phyloP scores from a whole-genome alignment of 2,329 filamentous ascomycete species.

The Lasiodiplodia hormozganensis region DNA sequence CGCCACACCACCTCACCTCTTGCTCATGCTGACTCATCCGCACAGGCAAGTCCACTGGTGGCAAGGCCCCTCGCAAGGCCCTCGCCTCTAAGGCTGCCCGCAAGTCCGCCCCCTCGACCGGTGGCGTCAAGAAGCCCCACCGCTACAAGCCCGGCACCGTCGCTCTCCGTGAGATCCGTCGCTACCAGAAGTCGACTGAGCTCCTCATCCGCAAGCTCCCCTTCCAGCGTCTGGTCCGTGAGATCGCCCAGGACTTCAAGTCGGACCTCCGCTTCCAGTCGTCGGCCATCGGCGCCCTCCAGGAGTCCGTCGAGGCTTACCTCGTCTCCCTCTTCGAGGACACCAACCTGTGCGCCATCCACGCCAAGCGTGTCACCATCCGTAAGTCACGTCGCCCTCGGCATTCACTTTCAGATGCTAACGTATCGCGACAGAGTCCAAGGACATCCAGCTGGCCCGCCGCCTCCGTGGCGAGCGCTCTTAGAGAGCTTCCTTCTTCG shows the following conservation, averaged over 20 bases:
- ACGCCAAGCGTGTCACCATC: conserved; percentile 95
- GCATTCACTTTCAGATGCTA: conserved; percentile 34
- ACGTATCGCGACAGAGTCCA: conserved; percentile 70
- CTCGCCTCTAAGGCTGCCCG: conserved; percentile 98
- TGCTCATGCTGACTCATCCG: conserved; percentile 41
- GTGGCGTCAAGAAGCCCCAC: conserved; percentile 67
- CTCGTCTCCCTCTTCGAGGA: conserved; percentile 96
- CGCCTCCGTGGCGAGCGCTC: conserved; percentile 63
- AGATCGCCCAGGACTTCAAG: conserved; percentile 72
- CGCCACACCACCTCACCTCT: conserved; percentile 28
- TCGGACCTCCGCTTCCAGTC: conserved; percentile 91
- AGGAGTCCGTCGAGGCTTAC: conserved; percentile 96
- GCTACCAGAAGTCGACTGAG: conserved; percentile 88
- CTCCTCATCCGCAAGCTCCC: conserved; percentile 82
- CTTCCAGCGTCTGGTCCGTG: conserved; percentile 79
- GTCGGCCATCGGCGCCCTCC: conserved; percentile 89
- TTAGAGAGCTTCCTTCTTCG: conserved; percentile 42
- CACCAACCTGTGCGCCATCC: conserved; percentile 93
- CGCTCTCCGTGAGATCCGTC: conserved; percentile 88
- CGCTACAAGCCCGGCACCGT: conserved; percentile 73
- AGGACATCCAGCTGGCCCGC: conserved; percentile 91
- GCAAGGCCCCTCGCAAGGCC: conserved; percentile 86
- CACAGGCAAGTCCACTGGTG: conserved; percentile 75
- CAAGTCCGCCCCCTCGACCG: conserved; percentile 97
- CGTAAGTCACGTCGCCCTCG: conserved; percentile 40